Evolutionary conservation across 2,329 filamentous ascomycete genomes (phyloP).

Genomic region (Thielaviopsis populi): DNA sequence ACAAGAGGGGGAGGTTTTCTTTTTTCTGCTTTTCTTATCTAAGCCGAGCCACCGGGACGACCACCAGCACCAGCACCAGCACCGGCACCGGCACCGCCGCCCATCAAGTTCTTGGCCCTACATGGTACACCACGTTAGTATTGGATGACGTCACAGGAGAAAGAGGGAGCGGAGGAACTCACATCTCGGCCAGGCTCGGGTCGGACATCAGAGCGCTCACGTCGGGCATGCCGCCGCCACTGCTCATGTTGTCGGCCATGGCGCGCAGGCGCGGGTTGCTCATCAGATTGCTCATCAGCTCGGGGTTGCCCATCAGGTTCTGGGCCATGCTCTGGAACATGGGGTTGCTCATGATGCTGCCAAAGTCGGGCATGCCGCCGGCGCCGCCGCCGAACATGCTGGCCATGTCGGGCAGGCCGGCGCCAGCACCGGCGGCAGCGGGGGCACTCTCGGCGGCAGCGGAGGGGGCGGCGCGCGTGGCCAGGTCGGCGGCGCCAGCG

Average conservation of each 20-base stretch:
- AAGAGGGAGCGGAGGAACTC: slow-evolving; percentile 30
- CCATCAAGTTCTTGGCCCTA: slow-evolving; percentile 36
- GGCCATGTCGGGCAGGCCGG: slow-evolving; percentile 62
- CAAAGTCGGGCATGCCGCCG: slow-evolving; percentile 77
- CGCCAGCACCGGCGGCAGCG: slow-evolving; percentile 25
- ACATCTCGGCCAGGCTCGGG: slow-evolving; percentile 85
- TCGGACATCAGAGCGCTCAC: slow-evolving; percentile 77
- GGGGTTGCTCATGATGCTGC: slow-evolving; percentile 85
- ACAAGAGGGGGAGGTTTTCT: background rate
- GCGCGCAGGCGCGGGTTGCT: slow-evolving; percentile 76
- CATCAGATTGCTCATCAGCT: slow-evolving; percentile 84
- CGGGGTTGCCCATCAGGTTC: slow-evolving; percentile 92
- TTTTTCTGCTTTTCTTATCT: background rate
- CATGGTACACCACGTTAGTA: background rate
- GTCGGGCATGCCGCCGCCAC: slow-evolving; percentile 73
- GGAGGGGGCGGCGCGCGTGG: slow-evolving; percentile 21
- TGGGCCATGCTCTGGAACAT: slow-evolving; percentile 98
- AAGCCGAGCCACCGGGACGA: slow-evolving; percentile 19
- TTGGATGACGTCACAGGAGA: slow-evolving; percentile 6
- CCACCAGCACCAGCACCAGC: slow-evolving; percentile 21
- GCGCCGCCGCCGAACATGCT: slow-evolving; percentile 58
- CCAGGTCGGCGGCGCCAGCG: slow-evolving; percentile 26
- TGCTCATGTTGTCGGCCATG: slow-evolving; percentile 68
- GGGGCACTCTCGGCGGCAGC: slow-evolving; percentile 19
- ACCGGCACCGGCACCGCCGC: slow-evolving; percentile 24